Conservation (phyloP, 2,329 filamentous ascomycete species). For the Phaeophleospora eucalypticola region DNA sequence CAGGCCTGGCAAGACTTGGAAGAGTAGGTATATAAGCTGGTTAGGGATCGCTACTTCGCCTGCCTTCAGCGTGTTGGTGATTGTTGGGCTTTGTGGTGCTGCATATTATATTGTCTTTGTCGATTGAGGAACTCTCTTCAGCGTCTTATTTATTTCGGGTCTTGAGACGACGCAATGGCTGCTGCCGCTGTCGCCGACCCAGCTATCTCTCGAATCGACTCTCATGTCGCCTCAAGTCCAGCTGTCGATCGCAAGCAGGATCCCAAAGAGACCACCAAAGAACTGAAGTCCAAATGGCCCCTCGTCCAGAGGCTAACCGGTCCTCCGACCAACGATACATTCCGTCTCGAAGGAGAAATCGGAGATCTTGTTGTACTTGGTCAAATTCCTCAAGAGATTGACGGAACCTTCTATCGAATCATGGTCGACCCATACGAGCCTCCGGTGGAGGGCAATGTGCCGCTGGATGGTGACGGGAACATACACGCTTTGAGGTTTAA, state of each 20-base stretch:
- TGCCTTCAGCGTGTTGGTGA: neutral
- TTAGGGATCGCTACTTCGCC: neutral
- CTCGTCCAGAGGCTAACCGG: constrained; percentile 19
- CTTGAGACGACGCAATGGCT: neutral
- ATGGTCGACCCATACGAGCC: constrained; percentile 53
- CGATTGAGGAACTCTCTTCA: too few species aligned
- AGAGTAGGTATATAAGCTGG: neutral
- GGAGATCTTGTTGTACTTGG: constrained; percentile 30
- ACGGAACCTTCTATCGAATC: constrained; percentile 40
- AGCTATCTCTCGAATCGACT: neutral
- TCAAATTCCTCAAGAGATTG: constrained; percentile 31
- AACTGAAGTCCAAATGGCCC: constrained; percentile 15
- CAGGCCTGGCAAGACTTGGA: neutral
- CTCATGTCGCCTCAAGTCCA: neutral
- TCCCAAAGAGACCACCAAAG: neutral
- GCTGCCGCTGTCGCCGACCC: neutral
- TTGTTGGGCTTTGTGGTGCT: neutral
- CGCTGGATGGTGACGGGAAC: constrained; percentile 45
- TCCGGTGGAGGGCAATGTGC: constrained; percentile 55
- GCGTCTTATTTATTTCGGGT: too few species aligned
- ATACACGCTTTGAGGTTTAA: constrained; percentile 42
- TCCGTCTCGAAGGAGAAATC: constrained; percentile 40
- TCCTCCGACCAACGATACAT: constrained; percentile 29
- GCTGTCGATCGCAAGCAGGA: neutral
- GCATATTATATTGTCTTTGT: neutral